A percentile compares a stretch with the other conserved stretches of the same genome.
phyloP scores from a whole-genome alignment of 1,284 basidiomycete genomes.

The Sporisorium reilianum region DNA sequence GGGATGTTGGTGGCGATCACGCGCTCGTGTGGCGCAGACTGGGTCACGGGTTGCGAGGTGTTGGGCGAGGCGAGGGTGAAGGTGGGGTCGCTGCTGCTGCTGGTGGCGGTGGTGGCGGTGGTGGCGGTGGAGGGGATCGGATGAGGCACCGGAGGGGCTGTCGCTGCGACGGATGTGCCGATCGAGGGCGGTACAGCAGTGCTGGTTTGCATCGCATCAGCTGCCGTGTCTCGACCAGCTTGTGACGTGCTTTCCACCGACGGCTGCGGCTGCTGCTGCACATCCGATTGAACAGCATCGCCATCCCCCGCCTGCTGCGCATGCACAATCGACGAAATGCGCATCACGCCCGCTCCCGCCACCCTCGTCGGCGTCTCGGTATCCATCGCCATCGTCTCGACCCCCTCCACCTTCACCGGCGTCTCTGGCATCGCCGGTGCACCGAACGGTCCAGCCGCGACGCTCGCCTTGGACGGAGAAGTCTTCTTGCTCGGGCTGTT shows the following conservation, averaged over 20 bases:
- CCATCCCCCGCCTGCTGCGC: background rate
- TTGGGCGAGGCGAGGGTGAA: slow-evolving; percentile 10
- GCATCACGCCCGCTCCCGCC: background rate
- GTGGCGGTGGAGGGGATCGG: too few species aligned
- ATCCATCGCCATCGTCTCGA: slow-evolving; percentile 19
- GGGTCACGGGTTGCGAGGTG: slow-evolving; percentile 10
- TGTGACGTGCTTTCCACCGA: background rate
- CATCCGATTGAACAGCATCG: background rate
- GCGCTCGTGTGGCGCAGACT: slow-evolving; percentile 14
- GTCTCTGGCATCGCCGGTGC: slow-evolving; percentile 3
- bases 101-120: background rate
- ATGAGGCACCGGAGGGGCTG: too few species aligned
- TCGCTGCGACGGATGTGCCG: background rate
- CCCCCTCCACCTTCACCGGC: background rate
- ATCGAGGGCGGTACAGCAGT: background rate
- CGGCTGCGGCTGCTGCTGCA: background rate
- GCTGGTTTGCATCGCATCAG: background rate
- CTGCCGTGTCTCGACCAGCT: background rate
- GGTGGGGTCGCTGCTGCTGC: background rate
- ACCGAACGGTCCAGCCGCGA: background rate
- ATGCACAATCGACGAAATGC: background rate
- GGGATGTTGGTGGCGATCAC: slow-evolving; percentile 20
- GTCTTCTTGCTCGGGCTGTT: slow-evolving; percentile 24
- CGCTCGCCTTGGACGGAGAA: slow-evolving; percentile 18
- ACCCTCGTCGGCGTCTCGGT: slow-evolving; percentile 18